Percentiles rank a stretch among this genome's conserved stretches.
Conservation (phyloP, 345 rosid genomes). For the Dimocarpus longan region DNA sequence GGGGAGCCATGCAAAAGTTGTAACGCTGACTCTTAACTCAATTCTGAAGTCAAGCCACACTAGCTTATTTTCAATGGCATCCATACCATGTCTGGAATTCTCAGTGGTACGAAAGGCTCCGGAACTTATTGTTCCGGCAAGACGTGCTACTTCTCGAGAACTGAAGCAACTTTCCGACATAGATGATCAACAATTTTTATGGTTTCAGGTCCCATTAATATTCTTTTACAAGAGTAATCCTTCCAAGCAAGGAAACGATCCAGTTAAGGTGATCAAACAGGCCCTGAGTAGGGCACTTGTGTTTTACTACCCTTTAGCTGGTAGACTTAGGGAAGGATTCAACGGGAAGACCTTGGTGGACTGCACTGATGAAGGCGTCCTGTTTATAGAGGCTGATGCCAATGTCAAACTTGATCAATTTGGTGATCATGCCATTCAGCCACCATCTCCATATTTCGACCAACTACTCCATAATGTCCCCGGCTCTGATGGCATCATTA, state of each 20-base stretch:
- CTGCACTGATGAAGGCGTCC: conserved; percentile 10
- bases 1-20: no score
- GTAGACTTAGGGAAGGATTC: conserved; percentile 13
- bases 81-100: no score
- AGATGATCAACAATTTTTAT: conserved; percentile 10
- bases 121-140: no score
- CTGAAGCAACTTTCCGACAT: no score
- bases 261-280: neutral
- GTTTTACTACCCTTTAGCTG: conserved; percentile 15
- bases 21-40: no score
- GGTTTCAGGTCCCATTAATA: neutral
- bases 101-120: no score
- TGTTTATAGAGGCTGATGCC: conserved; percentile 24
- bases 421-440: neutral
- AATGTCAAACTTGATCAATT: conserved; percentile 11
- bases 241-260: conserved; percentile 11
- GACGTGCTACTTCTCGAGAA: no score
- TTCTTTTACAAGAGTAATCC: neutral
- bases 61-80: no score
- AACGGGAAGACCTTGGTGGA: conserved; percentile 9
- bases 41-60: no score
- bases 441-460: conserved; percentile 17
- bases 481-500: neutral
- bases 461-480: conserved; percentile 16
- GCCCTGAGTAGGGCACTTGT: conserved; percentile 9